Evolutionary conservation across 768 basidiomycete species (phyloP), one percentile per base, ranked within the genome.

Genomic region (Leccinum olivaceopallidum): DNA sequence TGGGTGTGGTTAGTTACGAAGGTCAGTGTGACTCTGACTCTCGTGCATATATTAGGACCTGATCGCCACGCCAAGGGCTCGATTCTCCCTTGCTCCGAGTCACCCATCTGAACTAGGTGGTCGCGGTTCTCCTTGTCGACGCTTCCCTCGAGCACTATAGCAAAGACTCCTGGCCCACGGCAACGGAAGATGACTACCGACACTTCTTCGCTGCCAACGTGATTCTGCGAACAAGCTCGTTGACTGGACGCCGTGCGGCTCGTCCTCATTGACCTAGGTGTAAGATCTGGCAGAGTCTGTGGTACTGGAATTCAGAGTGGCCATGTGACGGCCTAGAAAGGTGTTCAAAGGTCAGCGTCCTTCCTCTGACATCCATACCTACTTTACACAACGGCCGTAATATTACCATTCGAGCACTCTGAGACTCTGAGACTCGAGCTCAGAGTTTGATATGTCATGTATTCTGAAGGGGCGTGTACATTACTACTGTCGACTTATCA

Each of bases 1-100:
- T 92, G 5, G 83, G 89, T 0, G 94, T 91, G 57, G 94, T 87
- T 70, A 95, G 95, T 1, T 94, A 95, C 68, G 97, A 98, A 80
- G 96, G 95, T 90, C 58, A 55, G 74, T 58, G 28, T 1, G n/a
- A 39, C 13, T 13, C 6, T 13, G 6, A 9, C 12, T 49, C 22
- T 22, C 20, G 8, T n/a, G 18, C 42, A n/a, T n/a, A n/a, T n/a
- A 42, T n/a, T 14, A n/a, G 42, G 18, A 42, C n/a, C n/a, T 42
- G 42, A 42, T 42, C 7, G 18, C n/a, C 42, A 42, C 18, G 4
- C 9, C n/a, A 42, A 69, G 73, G 69, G 7, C 63, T 63, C 56
- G 95, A 95, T 76, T 85, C 85, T 0, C 87, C 86, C 18, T 80
- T 95, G 24, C 81, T 89, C 28, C 28, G 28, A 28, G 28, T 28